A percentile compares a stretch with the other conserved stretches of the same genome.
Conservation (phyloP, 352 stramenopile genomes). For the Globisporangium ultimum region DNA sequence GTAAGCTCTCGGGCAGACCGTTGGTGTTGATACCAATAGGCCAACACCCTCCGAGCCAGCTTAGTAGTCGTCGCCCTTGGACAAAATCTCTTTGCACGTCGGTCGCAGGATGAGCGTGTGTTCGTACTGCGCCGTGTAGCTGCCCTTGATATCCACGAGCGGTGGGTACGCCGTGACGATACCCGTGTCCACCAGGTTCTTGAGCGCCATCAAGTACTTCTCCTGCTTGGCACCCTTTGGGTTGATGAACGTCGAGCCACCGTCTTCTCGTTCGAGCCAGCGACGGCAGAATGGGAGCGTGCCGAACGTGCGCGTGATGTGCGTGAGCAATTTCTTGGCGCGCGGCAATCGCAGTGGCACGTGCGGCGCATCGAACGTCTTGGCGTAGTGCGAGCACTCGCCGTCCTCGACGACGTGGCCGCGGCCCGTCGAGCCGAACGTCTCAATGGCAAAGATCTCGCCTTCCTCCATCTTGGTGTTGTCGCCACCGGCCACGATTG, state of each 20-base stretch:
- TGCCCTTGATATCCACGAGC: constrained; percentile 91
- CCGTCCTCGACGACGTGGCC: constrained; percentile 84
- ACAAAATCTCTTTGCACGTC: constrained; percentile 96
- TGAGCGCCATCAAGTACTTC: constrained; percentile 91
- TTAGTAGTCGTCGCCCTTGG: constrained; percentile 94
- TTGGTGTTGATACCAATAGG: too few relatives aligned
- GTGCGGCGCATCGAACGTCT: constrained; percentile 84
- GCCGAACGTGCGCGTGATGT: constrained; percentile 96
- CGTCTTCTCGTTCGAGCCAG: constrained; percentile 93
- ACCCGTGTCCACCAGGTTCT: constrained; percentile 93
- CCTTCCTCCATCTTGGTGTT: constrained; percentile 90
- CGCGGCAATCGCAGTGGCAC: constrained; percentile 38
- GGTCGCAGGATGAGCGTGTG: constrained; percentile 94
- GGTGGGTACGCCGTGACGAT: constrained; percentile 92
- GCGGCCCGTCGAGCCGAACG: constrained; percentile 68
- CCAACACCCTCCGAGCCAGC: too few relatives aligned
- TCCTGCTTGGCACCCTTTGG: constrained; percentile 83
- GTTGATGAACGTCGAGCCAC: constrained; percentile 77
- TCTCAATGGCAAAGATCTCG: constrained; percentile 92
- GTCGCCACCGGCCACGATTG: constrained; percentile 85
- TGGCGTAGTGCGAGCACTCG: constrained; percentile 94
- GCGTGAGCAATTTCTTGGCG: constrained; percentile 86
- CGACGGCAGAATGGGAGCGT: constrained; percentile 93
- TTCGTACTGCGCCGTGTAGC: constrained; percentile 97
- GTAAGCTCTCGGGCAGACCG: too few relatives aligned